Conservation (phyloP, 139 green algal species). For the Deuterostichococcus epilithicus region DNA sequence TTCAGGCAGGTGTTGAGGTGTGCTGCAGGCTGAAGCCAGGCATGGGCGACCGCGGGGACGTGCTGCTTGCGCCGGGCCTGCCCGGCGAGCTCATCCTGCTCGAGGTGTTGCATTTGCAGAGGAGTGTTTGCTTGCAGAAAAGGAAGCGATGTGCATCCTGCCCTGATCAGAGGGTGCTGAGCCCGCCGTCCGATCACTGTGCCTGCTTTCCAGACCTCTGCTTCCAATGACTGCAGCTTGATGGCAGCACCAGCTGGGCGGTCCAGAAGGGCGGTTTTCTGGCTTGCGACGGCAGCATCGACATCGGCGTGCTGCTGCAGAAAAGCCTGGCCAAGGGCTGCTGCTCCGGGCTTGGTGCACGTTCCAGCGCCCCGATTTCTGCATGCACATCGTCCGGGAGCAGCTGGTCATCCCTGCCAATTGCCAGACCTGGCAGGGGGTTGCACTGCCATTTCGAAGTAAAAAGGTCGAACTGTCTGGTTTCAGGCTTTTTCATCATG, state of each 20-base stretch:
- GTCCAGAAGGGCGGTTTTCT: background rate
- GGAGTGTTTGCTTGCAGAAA: no score
- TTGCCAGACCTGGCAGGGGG: no score
- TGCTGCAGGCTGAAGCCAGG: background rate
- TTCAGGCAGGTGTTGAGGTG: no score
- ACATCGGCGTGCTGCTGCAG: background rate
- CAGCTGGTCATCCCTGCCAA: no score
- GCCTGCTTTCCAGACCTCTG: no score
- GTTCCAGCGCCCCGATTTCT: background rate
- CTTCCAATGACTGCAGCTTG: no score
- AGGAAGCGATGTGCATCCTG: no score
- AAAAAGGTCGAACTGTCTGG: no score
- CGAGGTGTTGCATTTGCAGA: no score
- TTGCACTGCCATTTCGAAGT: no score
- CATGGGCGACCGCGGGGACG: background rate
- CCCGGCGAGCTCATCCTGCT: background rate
- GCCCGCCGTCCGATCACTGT: no score
- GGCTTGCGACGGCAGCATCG: background rate
- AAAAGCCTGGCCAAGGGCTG: background rate
- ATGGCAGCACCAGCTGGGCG: background rate
- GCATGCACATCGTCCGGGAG: background rate
- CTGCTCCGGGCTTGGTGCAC: background rate
- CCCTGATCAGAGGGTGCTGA: no score
- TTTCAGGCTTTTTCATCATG: conserved; percentile 22
- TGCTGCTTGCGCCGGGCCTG: background rate